phyloP scores from a whole-genome alignment of 352 stramenopile species.

The Phytophthora sp. region DNA sequence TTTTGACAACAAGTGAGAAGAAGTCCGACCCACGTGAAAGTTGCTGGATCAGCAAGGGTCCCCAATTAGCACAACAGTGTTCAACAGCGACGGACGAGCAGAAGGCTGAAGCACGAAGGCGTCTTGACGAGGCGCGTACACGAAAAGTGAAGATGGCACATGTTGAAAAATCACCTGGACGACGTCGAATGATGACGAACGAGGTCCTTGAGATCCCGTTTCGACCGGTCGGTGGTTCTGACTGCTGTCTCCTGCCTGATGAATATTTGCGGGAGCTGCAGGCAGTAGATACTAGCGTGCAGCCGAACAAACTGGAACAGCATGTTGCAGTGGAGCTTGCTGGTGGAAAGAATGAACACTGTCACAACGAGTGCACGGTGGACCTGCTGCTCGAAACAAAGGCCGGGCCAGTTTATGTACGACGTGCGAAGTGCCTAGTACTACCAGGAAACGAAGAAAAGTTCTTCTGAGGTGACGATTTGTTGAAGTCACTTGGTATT shows the following conservation, averaged over 20 bases:
- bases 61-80: constrained; percentile 13
- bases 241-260: constrained; percentile 11
- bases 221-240: background rate
- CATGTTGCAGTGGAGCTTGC: constrained; percentile 3
- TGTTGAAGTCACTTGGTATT: constrained; percentile 17
- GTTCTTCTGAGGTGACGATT: constrained; percentile 6
- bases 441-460: constrained; percentile 11
- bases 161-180: background rate
- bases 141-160: constrained; percentile 9
- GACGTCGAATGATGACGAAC: constrained; percentile 9
- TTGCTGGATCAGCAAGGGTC: constrained; percentile 12
- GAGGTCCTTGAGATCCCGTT: constrained; percentile 13
- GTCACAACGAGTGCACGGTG: constrained; percentile 6
- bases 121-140: constrained; percentile 5
- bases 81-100: constrained; percentile 14
- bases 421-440: constrained; percentile 9
- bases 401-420: constrained; percentile 14
- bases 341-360: constrained; percentile 1
- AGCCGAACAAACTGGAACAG: background rate
- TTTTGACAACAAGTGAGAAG: constrained; percentile 11
- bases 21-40: constrained; percentile 1
- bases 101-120: constrained; percentile 1
- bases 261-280: constrained; percentile 1
- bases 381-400: constrained; percentile 15
- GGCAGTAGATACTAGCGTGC: background rate